These are phyloP conservation scores for Coix lacrymajobi DNA, from an alignment of 176 grass and related monocot species.

Conservation along the genomic window DNA sequence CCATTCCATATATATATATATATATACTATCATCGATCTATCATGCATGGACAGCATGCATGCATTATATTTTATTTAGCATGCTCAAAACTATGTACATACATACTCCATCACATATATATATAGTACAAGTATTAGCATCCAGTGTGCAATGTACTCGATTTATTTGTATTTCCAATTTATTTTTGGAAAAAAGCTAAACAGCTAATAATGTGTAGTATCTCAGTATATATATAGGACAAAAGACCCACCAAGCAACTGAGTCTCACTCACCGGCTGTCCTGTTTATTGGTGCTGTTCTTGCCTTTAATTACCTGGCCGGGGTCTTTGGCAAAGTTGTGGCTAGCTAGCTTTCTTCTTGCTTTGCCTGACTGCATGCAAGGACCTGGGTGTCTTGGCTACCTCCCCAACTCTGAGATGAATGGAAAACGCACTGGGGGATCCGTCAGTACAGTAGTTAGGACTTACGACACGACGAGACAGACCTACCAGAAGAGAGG, in stretches of 20 bases:
- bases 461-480: no score
- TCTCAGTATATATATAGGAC: neutral
- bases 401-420: neutral
- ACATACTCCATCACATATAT: no score
- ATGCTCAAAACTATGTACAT: neutral
- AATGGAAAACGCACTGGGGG: conserved; percentile 9
- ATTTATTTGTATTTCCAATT: no score
- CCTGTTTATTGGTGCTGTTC: neutral
- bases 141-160: no score
- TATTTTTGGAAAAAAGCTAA: neutral
- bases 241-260: neutral
- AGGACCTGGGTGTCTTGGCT: conserved; percentile 15
- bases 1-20: neutral
- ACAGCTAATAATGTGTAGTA: neutral
- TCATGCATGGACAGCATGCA: neutral
- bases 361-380: conserved; percentile 9
- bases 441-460: no score
- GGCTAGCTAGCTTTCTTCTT: neutral
- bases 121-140: neutral
- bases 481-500: no score
- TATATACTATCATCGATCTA: no score
- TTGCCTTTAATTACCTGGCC: conserved; percentile 11
- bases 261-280: neutral
- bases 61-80: neutral
- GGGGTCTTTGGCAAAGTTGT: neutral